Evolutionary conservation across 345 rosid genomes (phyloP).

Genomic region (Gossypium mustelinum): DNA sequence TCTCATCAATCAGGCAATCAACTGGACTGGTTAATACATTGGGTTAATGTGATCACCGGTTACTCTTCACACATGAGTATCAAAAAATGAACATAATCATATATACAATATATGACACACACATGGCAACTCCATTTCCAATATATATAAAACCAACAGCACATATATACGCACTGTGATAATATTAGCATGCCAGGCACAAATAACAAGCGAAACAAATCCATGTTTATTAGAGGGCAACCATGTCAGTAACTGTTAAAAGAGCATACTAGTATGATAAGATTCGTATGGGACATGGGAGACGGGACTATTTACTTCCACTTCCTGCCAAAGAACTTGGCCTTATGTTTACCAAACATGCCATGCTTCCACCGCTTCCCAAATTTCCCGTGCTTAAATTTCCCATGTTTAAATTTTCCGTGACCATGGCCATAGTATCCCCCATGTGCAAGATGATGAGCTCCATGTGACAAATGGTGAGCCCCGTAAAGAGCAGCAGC

Average conservation of each 20-base stretch:
- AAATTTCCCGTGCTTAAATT: slow-evolving; percentile 63
- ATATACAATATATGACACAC: background rate
- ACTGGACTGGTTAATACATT: no score
- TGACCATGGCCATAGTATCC: slow-evolving; percentile 38
- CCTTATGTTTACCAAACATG: slow-evolving; percentile 64
- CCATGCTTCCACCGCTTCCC: slow-evolving; percentile 62
- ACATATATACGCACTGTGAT: background rate
- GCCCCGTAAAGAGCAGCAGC: slow-evolving; percentile 71
- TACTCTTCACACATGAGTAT: no score
- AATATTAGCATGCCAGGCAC: background rate
- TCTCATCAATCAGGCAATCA: no score
- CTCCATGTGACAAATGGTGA: slow-evolving; percentile 59
- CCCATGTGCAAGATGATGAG: slow-evolving; percentile 8
- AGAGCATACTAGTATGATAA: background rate
- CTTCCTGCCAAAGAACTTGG: slow-evolving; percentile 23
- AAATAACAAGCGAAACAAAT: slow-evolving; percentile 5
- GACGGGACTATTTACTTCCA: slow-evolving; percentile 1
- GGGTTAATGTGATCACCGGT: no score
- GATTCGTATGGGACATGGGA: background rate
- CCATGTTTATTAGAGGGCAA: slow-evolving; percentile 1
- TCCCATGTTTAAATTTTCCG: slow-evolving; percentile 33
- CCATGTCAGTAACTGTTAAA: slow-evolving; percentile 6
- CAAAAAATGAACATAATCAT: no score
- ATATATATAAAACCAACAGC: background rate
- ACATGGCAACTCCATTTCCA: background rate